A percentile compares a stretch with the other conserved stretches of the same genome.
Conservation (phyloP, 495 filamentous ascomycete genomes). For the Aspergillus sparsus region DNA sequence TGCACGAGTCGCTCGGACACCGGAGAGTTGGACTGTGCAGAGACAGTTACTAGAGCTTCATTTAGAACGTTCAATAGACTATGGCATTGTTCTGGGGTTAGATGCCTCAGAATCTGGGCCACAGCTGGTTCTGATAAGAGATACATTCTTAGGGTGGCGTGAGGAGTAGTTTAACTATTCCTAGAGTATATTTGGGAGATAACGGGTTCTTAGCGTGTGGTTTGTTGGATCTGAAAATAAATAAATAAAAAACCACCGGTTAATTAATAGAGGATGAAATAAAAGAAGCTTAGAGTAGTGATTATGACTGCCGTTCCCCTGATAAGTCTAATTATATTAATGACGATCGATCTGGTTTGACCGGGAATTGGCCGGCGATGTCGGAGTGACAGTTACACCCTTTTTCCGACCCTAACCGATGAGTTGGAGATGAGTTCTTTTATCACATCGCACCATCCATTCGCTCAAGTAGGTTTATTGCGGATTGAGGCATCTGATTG, state of each 20-base stretch:
- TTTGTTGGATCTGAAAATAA: not conserved
- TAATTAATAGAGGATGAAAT: no score
- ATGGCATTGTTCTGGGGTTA: conserved; percentile 38
- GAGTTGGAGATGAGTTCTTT: not conserved
- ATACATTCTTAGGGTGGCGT: conserved; percentile 35
- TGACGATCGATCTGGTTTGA: conserved; percentile 1
- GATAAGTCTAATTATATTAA: conserved; percentile 5
- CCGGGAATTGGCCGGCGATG: conserved; percentile 3
- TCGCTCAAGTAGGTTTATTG: not conserved
- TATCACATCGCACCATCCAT: not conserved
- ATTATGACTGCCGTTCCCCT: not conserved
- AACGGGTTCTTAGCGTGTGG: no score
- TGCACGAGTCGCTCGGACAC: conserved; percentile 46
- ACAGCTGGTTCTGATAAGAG: conserved; percentile 46
- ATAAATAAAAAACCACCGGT: no score
- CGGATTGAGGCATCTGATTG: no score
- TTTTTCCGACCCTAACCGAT: not conserved
- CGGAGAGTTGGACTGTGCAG: conserved; percentile 30
- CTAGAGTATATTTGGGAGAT: no score
- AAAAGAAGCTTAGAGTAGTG: no score
- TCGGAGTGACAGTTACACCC: conserved; percentile 6
- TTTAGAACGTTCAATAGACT: conserved; percentile 35
- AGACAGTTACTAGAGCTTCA: conserved; percentile 34
- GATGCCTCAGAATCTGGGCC: conserved; percentile 37
- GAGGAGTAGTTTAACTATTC: no score